A percentile compares a stretch with the other conserved stretches of the same genome.
These are phyloP conservation scores for Paramecium bursaria DNA, from an alignment of 73 alveolate genomes.

Conservation along the genomic window DNA sequence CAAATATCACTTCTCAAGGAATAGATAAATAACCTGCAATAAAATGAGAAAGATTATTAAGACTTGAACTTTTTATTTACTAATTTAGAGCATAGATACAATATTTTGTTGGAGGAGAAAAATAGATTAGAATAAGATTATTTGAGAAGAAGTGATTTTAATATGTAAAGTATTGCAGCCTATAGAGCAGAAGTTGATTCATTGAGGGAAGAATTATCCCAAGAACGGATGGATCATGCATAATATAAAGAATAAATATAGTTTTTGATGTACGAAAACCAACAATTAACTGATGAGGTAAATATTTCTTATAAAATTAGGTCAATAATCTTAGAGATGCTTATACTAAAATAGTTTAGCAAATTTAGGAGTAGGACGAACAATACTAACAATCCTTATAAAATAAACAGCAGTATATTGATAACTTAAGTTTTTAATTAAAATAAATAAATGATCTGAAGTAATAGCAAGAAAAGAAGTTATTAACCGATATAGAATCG, in stretches of 20 bases:
- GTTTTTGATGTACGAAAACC: conserved; percentile 27
- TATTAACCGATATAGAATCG: neutral
- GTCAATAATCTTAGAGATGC: conserved; percentile 49
- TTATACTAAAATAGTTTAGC: conserved; percentile 27
- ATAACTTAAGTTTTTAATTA: conserved; percentile 5
- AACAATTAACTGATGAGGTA: conserved; percentile 42
- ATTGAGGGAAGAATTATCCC: conserved; percentile 25
- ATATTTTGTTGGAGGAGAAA: conserved; percentile 52
- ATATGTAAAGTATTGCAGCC: conserved; percentile 52
- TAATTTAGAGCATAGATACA: conserved; percentile 60
- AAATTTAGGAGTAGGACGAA: conserved; percentile 38
- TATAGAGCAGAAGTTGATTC: conserved; percentile 60
- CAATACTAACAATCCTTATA: neutral
- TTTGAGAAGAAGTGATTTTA: conserved; percentile 54
- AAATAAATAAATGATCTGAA: conserved; percentile 43
- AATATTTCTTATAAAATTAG: no score
- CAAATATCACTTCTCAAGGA: conserved; percentile 27
- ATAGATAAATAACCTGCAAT: conserved; percentile 34
- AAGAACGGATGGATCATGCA: neutral
- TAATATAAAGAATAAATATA: neutral
- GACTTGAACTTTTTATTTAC: conserved; percentile 65
- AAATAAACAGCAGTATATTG: conserved; percentile 23
- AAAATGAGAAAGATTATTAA: conserved; percentile 66
- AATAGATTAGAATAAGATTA: conserved; percentile 46
- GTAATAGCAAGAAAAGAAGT: conserved; percentile 1